Conservation (phyloP, 306 rosid genomes). For the Heteromeles arbutifolia region DNA sequence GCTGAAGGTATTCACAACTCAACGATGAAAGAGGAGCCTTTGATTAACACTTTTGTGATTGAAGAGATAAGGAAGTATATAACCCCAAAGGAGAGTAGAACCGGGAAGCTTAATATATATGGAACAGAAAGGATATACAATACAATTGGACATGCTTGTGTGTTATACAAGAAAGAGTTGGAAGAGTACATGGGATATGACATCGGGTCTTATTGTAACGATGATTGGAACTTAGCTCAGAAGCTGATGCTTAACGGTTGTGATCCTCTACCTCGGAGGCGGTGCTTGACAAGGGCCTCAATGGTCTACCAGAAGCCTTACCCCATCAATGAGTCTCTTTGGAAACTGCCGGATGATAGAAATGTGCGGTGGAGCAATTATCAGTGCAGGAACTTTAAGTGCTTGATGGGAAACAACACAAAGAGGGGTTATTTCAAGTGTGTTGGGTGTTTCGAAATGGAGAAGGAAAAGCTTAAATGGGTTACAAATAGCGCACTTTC, state of each 20-base stretch:
- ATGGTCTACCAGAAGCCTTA: conserved; percentile 66
- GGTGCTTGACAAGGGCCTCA: conserved; percentile 86
- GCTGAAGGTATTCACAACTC: conserved; percentile 42
- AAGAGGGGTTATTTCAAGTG: conserved; percentile 72
- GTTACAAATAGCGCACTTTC: conserved; percentile 44
- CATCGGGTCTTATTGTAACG: conserved; percentile 86
- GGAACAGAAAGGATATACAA: conserved; percentile 58
- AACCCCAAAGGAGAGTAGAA: conserved; percentile 71
- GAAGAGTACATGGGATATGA: conserved; percentile 89
- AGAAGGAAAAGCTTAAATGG: conserved; percentile 85
- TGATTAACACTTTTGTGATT: conserved; percentile 58
- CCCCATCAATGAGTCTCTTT: conserved; percentile 66
- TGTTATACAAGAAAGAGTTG: conserved; percentile 51
- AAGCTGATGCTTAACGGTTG: conserved; percentile 87
- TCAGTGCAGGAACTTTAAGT: conserved; percentile 66
- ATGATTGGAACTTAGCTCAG: conserved; percentile 86
- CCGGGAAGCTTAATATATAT: conserved; percentile 50
- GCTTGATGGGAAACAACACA: conserved; percentile 65
- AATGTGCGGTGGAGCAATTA: conserved; percentile 91
- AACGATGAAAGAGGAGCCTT: conserved; percentile 57
- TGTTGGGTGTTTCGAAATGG: conserved; percentile 81
- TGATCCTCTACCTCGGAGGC: conserved; percentile 82
- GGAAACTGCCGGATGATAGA: conserved; percentile 67
- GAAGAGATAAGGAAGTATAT: conserved; percentile 90
- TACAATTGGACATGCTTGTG: conserved; percentile 91